Evolutionary conservation across 768 basidiomycete genomes (phyloP).

Genomic region (Podaxis sp.): DNA sequence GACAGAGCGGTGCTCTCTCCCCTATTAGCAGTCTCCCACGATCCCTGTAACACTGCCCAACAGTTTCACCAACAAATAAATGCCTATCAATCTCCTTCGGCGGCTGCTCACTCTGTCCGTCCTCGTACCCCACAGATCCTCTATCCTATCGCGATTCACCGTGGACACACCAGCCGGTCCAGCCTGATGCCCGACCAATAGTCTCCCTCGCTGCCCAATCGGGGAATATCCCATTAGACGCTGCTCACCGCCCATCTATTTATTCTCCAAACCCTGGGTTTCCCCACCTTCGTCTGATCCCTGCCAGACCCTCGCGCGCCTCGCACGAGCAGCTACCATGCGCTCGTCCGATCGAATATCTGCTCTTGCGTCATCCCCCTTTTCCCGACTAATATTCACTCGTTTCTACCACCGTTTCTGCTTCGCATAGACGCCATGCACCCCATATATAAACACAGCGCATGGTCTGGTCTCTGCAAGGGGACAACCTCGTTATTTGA

Average conservation of each 20-base stretch:
- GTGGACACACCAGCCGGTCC: not conserved
- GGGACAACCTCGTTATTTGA: not conserved
- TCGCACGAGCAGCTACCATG: not conserved
- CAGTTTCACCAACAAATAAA: not conserved
- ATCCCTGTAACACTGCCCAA: not conserved
- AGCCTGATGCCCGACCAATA: slow-evolving; percentile 1
- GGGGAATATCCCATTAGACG: not conserved
- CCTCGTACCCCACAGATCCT: not conserved
- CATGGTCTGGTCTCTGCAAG: not conserved
- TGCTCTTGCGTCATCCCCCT: not conserved
- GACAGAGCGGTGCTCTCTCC: slow-evolving; percentile 1
- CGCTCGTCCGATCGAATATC: not conserved
- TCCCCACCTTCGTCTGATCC: not conserved
- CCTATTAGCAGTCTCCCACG: not conserved
- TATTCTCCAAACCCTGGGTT: not conserved
- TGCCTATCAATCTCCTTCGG: not conserved
- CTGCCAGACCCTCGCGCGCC: not conserved
- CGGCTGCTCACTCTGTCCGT: not conserved
- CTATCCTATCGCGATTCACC: no score
- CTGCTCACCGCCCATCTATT: slow-evolving; percentile 10
- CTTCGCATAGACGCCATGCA: not conserved
- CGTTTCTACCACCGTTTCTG: not conserved
- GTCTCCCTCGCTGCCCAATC: not conserved
- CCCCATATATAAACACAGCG: not conserved
- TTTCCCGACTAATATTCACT: not conserved